These are phyloP conservation scores for Solanum ossicruentum DNA, from an alignment of 257 asterid genomes.

Conservation along the genomic window DNA sequence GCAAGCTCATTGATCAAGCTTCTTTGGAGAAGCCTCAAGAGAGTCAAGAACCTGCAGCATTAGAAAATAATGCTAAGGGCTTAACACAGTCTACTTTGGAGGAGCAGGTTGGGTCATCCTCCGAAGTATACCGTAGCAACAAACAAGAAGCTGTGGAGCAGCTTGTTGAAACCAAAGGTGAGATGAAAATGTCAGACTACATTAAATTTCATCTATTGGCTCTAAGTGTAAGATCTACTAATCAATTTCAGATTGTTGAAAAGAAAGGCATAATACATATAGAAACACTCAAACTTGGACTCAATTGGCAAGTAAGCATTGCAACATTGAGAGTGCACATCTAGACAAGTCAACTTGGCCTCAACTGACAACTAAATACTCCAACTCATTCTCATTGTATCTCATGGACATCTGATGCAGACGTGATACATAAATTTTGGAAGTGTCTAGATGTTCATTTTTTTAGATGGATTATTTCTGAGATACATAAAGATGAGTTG, in stretches of 20 bases:
- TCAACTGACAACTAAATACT: background rate
- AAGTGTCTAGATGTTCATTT: background rate
- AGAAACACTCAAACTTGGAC: background rate
- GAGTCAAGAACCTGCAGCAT: slow-evolving; percentile 16
- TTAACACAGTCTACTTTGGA: slow-evolving; percentile 11
- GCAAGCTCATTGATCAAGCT: background rate
- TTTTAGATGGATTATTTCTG: background rate
- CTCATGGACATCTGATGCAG: background rate
- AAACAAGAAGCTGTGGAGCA: slow-evolving; percentile 6
- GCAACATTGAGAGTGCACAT: background rate
- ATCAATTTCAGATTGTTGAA: slow-evolving; percentile 6
- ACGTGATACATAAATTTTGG: background rate
- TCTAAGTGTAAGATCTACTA: background rate
- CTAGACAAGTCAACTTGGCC: background rate
- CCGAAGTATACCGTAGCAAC: slow-evolving; percentile 13
- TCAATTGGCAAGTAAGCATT: background rate
- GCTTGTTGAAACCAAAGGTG: background rate
- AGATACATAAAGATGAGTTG: background rate
- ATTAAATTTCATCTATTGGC: slow-evolving; percentile 5
- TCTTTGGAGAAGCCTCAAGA: slow-evolving; percentile 24
- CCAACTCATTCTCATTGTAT: background rate
- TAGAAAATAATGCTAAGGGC: slow-evolving; percentile 19
- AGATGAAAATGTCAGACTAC: background rate
- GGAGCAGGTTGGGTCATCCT: slow-evolving; percentile 13
- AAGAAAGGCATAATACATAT: background rate